Evolutionary conservation across 345 rosid species (phyloP).

Genomic region (Populus tremula): DNA sequence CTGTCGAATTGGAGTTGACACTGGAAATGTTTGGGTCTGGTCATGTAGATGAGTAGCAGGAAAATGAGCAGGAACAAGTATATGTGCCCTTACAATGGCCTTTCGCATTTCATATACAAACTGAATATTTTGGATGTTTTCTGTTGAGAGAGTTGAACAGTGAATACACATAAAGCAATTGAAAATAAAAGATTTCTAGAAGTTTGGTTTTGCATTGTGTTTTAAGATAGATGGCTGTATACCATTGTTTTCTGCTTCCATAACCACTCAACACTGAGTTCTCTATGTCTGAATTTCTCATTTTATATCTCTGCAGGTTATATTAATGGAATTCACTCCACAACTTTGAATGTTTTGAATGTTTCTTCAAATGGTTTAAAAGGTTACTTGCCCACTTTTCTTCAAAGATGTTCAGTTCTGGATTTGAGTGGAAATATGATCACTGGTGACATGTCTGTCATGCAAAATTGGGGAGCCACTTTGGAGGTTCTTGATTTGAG

Average conservation of each 20-base stretch:
- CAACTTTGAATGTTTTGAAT: constrained; percentile 60
- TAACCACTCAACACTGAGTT: not conserved
- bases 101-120: not conserved
- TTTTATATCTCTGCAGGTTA: constrained; percentile 50
- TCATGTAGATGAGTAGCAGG: not conserved
- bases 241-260: not conserved
- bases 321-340: constrained; percentile 52
- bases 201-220: not conserved
- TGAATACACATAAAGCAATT: not conserved
- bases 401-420: constrained; percentile 40
- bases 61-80: not conserved
- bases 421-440: constrained; percentile 79
- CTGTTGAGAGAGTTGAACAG: not conserved
- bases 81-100: not conserved
- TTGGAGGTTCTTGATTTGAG: constrained; percentile 76
- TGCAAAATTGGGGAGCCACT: constrained; percentile 65
- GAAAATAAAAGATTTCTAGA: not conserved
- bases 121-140: not conserved
- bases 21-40: not conserved
- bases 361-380: constrained; percentile 72
- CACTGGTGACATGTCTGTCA: constrained; percentile 53
- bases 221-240: not conserved
- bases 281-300: constrained; percentile 1
- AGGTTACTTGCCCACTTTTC: constrained; percentile 58
- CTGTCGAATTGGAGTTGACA: not conserved